phyloP scores from a whole-genome alignment of 176 grass and related monocot genomes.

The Aegilops speltoides region DNA sequence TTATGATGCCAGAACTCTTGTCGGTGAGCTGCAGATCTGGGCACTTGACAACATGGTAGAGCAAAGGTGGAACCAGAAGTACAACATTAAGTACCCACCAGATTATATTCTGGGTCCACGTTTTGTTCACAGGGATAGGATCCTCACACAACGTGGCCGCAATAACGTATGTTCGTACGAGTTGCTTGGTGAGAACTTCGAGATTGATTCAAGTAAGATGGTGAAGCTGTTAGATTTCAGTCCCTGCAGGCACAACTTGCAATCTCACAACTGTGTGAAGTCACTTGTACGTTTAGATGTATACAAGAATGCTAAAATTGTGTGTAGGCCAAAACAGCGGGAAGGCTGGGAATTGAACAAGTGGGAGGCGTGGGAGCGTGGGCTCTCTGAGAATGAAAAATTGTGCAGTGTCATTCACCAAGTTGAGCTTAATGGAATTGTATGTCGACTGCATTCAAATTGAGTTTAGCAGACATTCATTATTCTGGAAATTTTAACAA shows the following conservation, averaged over 20 bases:
- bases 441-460: not conserved
- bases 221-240: slow-evolving; percentile 27
- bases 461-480: not conserved
- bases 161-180: not conserved
- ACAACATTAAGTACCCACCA: not conserved
- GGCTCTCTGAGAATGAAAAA: not conserved
- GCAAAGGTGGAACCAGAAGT: not conserved
- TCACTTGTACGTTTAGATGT: slow-evolving; percentile 19
- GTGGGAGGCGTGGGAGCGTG: not conserved
- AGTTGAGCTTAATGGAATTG: not conserved
- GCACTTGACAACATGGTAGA: not conserved
- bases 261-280: slow-evolving; percentile 14
- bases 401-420: not conserved
- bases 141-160: not conserved
- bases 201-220: not conserved
- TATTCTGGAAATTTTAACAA: no score
- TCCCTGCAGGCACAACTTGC: not conserved
- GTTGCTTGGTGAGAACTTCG: not conserved
- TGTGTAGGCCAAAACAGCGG: not conserved
- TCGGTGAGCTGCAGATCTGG: slow-evolving; percentile 6
- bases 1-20: not conserved
- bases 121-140: not conserved
- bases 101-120: not conserved
- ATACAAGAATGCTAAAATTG: not conserved
- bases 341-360: not conserved